Base-by-base conservation (phyloP, 2,329 filamentous ascomycete species). In the Phyllosticta paracitricarpa region DNA sequence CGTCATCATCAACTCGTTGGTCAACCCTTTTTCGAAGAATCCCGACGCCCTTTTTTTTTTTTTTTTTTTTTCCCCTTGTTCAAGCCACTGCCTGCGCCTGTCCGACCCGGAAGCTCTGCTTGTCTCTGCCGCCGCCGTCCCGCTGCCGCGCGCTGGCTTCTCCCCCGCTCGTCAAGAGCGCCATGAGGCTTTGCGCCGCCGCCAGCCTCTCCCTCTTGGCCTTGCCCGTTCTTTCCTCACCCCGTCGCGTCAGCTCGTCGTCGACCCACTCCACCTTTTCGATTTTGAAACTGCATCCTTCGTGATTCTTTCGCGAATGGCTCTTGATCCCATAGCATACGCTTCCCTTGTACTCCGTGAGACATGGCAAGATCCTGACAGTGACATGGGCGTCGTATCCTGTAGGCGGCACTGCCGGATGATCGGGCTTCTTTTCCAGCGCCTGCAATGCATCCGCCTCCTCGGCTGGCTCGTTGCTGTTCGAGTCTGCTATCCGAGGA, bases 251-350 rank as follows among this genome's bases (percentile, higher is more conserved):
- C 24, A 70, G 81, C 0, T 83, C 87, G 12, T 94, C 91, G 64
- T 89, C 87, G 0, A 97, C 89, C 86, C 92, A 97, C 58, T 91
- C 85, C 10, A 96, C 83, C 58, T 85, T 84, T 64, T 86, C 81
- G 56, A 99, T 84, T 81, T 89, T 91, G 75, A 89, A 97, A 71
- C 91, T 96, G 72, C 96, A 83, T 2, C 92, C 92, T 67, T 96
- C 91, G 69, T 97, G 91, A 26, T 77, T 80, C 25, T 81, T 83
- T 6, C 85, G 88, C 80, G 91, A 97, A 63, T 88, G 84, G 65
- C 89, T 95, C 66, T 85, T 86, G 61, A 99, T 83, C 2, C 93
- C 93, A 68, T 89, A 91, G 53, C 90, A 83, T 0, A 88, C 88
- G 0, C 85, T 88, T 5, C 86, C 84, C 0, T 84, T 79, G 70